Base-by-base conservation (phyloP, 805 yeast species). In the Hyphopichia homilentoma region DNA sequence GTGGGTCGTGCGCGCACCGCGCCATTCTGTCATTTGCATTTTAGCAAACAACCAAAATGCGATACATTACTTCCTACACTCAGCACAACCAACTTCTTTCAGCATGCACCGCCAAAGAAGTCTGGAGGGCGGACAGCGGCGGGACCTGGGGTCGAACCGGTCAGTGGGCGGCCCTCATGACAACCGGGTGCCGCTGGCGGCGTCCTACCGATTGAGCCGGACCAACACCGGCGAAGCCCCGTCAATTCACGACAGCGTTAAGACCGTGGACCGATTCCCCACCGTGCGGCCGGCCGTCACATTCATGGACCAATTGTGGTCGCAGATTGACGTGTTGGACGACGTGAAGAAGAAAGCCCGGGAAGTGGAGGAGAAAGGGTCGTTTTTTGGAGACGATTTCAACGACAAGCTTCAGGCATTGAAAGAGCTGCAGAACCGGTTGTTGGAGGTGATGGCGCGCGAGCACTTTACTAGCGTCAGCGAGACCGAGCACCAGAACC, bases 271-370 rank as follows among this genome's bases (percentile, higher is more conserved):
- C 48, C 65, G 65, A 40, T 54, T 78, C 3, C 74, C 79, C 7
- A 61, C 75, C 4, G 73, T 78, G 1, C 59, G 65, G 31, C 85
- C 87, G 6, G 65, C 68, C 29, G 79, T 76, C 14, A 79, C 84
- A 33, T 64, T 75, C 39, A 88, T 80, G 58, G 95, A 85, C 56
- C 71, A 73, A 47, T 65, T 85, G 28, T 89, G 95, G 95, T 80
- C 90, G 5, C 94, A 86, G 44, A 79, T 88, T 30, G 95, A 84
- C 47, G 81, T 84, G 0, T 66, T 90, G 40, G 89, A 86, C 42
- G 95, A 85, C 41, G 93, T 87, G 6, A 73, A 74, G 35, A 67
- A 65, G 32, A 68, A 81, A 65, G 77, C 85, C 1, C 47, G 48
- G 12, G 65, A 69, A 25, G 69, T 70, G 4, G 46, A 59, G 28